Evolutionary conservation across 2,329 filamentous ascomycete species (phyloP).

Genomic region (Aspergillus quadricinctus): DNA sequence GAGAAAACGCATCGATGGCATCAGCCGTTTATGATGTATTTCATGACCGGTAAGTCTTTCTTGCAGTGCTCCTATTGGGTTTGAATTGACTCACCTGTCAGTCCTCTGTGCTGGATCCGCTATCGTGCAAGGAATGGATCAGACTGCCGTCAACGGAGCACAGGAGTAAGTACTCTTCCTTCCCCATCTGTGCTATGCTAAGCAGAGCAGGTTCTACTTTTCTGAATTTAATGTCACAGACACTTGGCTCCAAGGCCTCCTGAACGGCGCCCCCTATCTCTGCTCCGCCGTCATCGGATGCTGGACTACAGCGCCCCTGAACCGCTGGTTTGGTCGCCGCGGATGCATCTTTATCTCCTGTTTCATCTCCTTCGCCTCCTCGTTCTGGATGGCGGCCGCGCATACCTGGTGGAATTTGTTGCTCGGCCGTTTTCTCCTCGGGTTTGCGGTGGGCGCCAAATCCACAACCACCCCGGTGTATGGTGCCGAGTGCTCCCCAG

Average conservation of each 20-base stretch:
- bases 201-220: slow-evolving; percentile 19
- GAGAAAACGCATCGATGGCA: slow-evolving; percentile 11
- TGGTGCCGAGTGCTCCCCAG: slow-evolving; percentile 46
- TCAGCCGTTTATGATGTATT: slow-evolving; percentile 14
- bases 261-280: slow-evolving; percentile 45
- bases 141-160: slow-evolving; percentile 48
- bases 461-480: slow-evolving; percentile 46
- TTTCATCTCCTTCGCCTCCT: slow-evolving; percentile 39
- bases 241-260: slow-evolving; percentile 28
- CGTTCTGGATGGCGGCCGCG: slow-evolving; percentile 40
- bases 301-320: slow-evolving; percentile 48
- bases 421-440: slow-evolving; percentile 40
- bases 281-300: slow-evolving; percentile 43
- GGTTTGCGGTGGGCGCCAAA: slow-evolving; percentile 41
- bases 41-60: slow-evolving; percentile 7
- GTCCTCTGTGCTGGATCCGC: slow-evolving; percentile 32
- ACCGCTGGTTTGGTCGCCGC: slow-evolving; percentile 42
- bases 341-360: slow-evolving; percentile 43
- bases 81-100: not conserved
- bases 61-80: no score
- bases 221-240: slow-evolving; percentile 13
- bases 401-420: slow-evolving; percentile 43
- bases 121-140: slow-evolving; percentile 52
- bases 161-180: slow-evolving; percentile 14
- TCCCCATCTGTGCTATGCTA: not conserved